Evolutionary conservation across 2,329 filamentous ascomycete species (phyloP).

Genomic region (Nigrospora oryzae): DNA sequence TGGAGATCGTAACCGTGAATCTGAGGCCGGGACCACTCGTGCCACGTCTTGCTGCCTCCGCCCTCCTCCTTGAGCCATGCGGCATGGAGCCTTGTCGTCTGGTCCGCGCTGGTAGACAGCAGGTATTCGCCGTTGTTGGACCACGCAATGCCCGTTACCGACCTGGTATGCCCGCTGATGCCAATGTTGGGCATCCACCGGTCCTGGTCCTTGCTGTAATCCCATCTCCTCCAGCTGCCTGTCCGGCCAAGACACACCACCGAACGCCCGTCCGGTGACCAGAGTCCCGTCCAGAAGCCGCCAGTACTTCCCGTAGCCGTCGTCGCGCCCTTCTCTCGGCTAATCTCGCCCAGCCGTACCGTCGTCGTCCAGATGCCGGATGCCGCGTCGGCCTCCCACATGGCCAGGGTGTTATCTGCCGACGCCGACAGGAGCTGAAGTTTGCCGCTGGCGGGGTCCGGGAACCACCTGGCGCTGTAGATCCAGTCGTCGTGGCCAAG

Average conservation of each 20-base stretch:
- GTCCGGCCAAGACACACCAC: slow-evolving; percentile 82
- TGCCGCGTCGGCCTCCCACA: slow-evolving; percentile 78
- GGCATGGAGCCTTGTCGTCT: slow-evolving; percentile 83
- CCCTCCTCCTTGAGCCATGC: slow-evolving; percentile 56
- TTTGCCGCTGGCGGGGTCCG: slow-evolving; percentile 34
- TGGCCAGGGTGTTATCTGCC: slow-evolving; percentile 86
- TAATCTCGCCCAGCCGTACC: slow-evolving; percentile 85
- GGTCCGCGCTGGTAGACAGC: slow-evolving; percentile 81
- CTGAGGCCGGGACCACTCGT: slow-evolving; percentile 90
- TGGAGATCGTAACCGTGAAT: slow-evolving; percentile 98
- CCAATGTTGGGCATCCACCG: slow-evolving; percentile 71
- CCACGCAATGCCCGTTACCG: slow-evolving; percentile 80
- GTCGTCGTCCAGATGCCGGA: slow-evolving; percentile 90
- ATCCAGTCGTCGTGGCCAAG: slow-evolving; percentile 98
- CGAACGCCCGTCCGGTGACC: slow-evolving; percentile 68
- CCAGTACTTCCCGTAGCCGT: slow-evolving; percentile 93
- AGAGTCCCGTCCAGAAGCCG: slow-evolving; percentile 93
- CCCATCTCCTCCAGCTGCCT: slow-evolving; percentile 88
- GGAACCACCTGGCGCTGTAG: slow-evolving; percentile 75
- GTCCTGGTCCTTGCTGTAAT: slow-evolving; percentile 49
- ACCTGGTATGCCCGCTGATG: slow-evolving; percentile 74
- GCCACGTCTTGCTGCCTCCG: slow-evolving; percentile 57
- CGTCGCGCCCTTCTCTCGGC: slow-evolving; percentile 87
- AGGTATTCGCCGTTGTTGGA: slow-evolving; percentile 74
- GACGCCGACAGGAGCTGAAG: slow-evolving; percentile 80